These are phyloP conservation scores for Oxytropis ochrocephala DNA, from an alignment of 306 rosid genomes.

Conservation along the genomic window DNA sequence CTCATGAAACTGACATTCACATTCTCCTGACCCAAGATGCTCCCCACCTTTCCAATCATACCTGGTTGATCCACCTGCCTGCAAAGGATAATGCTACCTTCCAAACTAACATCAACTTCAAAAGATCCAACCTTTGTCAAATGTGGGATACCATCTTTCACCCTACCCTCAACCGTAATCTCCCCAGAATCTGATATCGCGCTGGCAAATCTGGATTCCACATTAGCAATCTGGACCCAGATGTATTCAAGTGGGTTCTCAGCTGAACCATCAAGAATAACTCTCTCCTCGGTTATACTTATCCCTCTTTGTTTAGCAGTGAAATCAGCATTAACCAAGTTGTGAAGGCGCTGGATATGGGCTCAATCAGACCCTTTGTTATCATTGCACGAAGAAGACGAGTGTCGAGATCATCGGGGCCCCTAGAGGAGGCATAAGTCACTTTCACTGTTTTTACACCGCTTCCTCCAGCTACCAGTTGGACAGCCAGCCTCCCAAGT, in stretches of 20 bases:
- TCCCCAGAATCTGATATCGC: constrained; percentile 89
- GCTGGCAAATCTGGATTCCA: constrained; percentile 85
- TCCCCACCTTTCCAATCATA: constrained; percentile 85
- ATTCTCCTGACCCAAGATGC: constrained; percentile 81
- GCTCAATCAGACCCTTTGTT: constrained; percentile 94
- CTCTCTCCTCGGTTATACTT: constrained; percentile 76
- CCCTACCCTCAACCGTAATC: constrained; percentile 80
- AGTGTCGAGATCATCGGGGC: constrained; percentile 97
- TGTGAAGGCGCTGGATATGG: constrained; percentile 82
- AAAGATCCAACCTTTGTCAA: constrained; percentile 92
- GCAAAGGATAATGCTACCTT: constrained; percentile 85
- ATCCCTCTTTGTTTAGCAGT: constrained; percentile 95
- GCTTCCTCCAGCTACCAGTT: constrained; percentile 98
- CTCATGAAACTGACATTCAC: constrained; percentile 99
- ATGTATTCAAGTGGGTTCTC: constrained; percentile 77
- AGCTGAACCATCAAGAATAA: constrained; percentile 78
- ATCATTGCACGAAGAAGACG: constrained; percentile 98
- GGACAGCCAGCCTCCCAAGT: constrained; percentile 96
- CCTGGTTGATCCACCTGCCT: constrained; percentile 99
- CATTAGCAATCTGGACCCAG: constrained; percentile 92
- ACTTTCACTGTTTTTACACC: constrained; percentile 93
- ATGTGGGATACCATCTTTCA: constrained; percentile 90
- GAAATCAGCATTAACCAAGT: constrained; percentile 95
- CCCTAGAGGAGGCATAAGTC: constrained; percentile 79
- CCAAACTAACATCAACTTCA: constrained; percentile 94